Base-by-base conservation (phyloP, 306 rosid species). In the Cicer bijugum region DNA sequence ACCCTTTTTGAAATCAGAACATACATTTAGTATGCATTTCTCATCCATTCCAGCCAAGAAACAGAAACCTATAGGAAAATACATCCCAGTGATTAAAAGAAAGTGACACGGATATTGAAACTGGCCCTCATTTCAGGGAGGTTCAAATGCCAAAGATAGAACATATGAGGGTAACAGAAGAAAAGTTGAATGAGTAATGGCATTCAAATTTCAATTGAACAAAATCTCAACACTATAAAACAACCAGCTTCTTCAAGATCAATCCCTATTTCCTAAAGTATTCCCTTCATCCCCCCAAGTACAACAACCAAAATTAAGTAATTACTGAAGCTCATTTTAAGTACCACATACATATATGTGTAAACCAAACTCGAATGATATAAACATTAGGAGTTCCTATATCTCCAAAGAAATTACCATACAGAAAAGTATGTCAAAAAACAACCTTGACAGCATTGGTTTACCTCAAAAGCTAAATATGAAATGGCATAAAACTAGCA, bases 401-500 rank as follows among this genome's bases (percentile, higher is more conserved):
- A 28, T 37, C 59, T 62, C 65, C 74, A 69, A 14, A 71, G 74
- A 72, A 61, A 58, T 9, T 59, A 56, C 12, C 53, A 69, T 3
- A 58, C 23, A 12, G 63, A 66, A 60, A 53, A 38, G 40, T 40
- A 44, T 53, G 44, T 47, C 65, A 71, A 28, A 28, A 28, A 59
- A 50, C 50, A 44, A 69, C n/a, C 66, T 9, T 1, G 63, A 52
- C 55, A 48, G 8, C 55, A 60, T 63, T 50, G 50, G 37, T 61
- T 46, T 14, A 72, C 59, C 40, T 45, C 76, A 35, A 43, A 44
- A 71, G 59, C 53, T 52, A 67, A 37, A 47, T 37, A 77, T 63
- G 76, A 42, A 55, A 69, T 37, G 80, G 46, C 35, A 72, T 19
- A 28, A 75, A 84, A 80, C 19, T 68, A 76, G 19, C 38, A 40